Conservation (phyloP, 1,284 basidiomycete genomes). For the Irpex sp. region DNA sequence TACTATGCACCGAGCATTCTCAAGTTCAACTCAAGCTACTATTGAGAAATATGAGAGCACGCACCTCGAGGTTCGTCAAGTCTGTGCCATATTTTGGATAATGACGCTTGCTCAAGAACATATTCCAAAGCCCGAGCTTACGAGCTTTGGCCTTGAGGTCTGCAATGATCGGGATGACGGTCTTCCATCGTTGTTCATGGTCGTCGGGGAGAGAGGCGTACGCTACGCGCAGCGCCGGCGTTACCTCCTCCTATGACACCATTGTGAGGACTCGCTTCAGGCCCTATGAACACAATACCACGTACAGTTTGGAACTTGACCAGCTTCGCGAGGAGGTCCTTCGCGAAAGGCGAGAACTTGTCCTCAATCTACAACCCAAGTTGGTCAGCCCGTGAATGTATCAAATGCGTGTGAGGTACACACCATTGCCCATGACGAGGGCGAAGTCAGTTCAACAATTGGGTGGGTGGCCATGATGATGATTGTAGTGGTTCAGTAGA, state of each 20-base stretch:
- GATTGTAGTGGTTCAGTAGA: neutral
- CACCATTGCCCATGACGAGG: constrained; percentile 80
- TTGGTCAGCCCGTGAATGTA: too few species aligned
- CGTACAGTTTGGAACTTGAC: constrained; percentile 81
- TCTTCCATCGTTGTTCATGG: constrained; percentile 74
- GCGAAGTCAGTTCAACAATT: constrained; percentile 67
- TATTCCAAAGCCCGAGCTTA: constrained; percentile 90
- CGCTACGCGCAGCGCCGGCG: constrained; percentile 75
- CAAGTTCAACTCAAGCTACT: neutral
- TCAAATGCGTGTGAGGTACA: constrained; percentile 16
- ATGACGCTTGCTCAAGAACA: constrained; percentile 92
- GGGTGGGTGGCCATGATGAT: constrained; percentile 54
- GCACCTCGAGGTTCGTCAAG: constrained; percentile 86
- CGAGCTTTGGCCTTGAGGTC: constrained; percentile 88
- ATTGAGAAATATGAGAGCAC: constrained; percentile 12
- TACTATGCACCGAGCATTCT: constrained; percentile 48
- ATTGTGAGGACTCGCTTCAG: constrained; percentile 1
- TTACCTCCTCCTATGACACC: constrained; percentile 72
- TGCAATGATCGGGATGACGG: constrained; percentile 75
- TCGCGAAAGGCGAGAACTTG: constrained; percentile 86
- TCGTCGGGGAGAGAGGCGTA: constrained; percentile 82
- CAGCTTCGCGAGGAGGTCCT: constrained; percentile 80
- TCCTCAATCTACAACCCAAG: constrained; percentile 64
- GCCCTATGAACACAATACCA: constrained; percentile 4
- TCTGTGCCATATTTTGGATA: constrained; percentile 88